A percentile compares a stretch with the other conserved stretches of the same genome.
Conservation (phyloP, 1,139 yeast species). For the Magnusiomyces paraingens region DNA sequence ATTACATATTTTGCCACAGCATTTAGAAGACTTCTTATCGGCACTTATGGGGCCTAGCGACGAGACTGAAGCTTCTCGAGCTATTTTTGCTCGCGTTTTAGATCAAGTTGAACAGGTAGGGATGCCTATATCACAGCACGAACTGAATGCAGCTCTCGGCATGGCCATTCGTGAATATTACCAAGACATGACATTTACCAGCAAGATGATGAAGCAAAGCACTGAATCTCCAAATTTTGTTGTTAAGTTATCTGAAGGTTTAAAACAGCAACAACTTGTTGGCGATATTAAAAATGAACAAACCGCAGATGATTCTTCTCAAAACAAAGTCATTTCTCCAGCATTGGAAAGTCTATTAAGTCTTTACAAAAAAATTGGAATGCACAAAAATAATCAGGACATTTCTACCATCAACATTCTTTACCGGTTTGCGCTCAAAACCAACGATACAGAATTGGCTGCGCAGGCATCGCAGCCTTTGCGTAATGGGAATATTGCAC, state of each 20-base stretch:
- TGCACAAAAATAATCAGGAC: slow-evolving; percentile 8
- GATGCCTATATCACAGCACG: slow-evolving; percentile 23
- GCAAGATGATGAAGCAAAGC: slow-evolving; percentile 4
- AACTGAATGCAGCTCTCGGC: slow-evolving; percentile 18
- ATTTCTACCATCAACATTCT: slow-evolving; percentile 20
- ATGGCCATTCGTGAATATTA: slow-evolving; percentile 10
- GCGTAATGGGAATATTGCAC: slow-evolving; percentile 11
- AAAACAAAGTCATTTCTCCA: slow-evolving; percentile 7
- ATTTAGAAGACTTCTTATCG: slow-evolving; percentile 38
- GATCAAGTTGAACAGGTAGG: slow-evolving; percentile 21
- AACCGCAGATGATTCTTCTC: neutral
- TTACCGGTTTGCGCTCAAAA: slow-evolving; percentile 17
- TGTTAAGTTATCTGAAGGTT: neutral
- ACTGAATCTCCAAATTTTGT: slow-evolving; percentile 2
- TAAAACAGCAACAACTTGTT: neutral
- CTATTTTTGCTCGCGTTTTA: slow-evolving; percentile 14
- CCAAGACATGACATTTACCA: slow-evolving; percentile 1
- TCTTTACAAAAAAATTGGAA: neutral
- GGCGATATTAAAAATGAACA: neutral
- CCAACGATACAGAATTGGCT: slow-evolving; percentile 13
- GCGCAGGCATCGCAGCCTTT: slow-evolving; percentile 16
- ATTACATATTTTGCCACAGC: slow-evolving; percentile 32
- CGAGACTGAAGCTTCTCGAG: neutral
- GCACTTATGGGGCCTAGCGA: slow-evolving; percentile 25
- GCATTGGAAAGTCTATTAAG: slow-evolving; percentile 7